Evolutionary conservation across 345 rosid genomes (phyloP).

Genomic region (Limnanthes douglasii): DNA sequence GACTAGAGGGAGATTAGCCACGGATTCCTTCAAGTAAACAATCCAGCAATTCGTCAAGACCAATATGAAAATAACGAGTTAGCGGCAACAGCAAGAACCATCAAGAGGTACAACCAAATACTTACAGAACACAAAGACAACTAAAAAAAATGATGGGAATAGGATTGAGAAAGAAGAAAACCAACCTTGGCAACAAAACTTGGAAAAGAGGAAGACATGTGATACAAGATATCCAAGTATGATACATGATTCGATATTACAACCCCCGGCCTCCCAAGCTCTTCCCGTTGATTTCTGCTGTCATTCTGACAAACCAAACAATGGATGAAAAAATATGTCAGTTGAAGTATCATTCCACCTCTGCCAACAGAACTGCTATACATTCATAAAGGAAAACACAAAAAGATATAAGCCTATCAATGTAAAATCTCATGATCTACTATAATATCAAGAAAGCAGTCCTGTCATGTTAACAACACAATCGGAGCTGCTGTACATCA

Average conservation of each 20-base stretch:
- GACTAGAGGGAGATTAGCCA: constrained; percentile 85
- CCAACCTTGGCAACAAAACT: constrained; percentile 99
- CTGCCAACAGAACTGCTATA: too few relatives aligned
- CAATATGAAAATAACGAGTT: constrained; percentile 11
- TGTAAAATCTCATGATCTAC: too few relatives aligned
- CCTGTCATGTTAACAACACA: too few relatives aligned
- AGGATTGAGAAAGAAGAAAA: constrained; percentile 7
- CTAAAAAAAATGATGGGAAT: background rate
- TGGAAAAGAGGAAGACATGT: constrained; percentile 87
- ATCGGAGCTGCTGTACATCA: too few relatives aligned
- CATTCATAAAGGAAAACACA: too few relatives aligned
- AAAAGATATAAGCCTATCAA: too few relatives aligned
- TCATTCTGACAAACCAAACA: constrained; percentile 25
- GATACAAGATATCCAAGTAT: constrained; percentile 82
- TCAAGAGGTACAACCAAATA: background rate
- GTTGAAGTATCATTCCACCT: too few relatives aligned
- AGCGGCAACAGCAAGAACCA: constrained; percentile 3
- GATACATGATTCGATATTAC: constrained; percentile 86
- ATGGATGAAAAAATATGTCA: too few relatives aligned
- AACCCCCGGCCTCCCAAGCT: constrained; percentile 63
- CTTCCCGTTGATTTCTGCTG: constrained; percentile 22
- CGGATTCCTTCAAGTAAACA: constrained; percentile 77
- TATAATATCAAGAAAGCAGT: too few relatives aligned
- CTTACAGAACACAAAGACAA: too few relatives aligned
- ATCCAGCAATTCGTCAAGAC: constrained; percentile 8